Base-by-base conservation (phyloP, 2,329 filamentous ascomycete species). In the Penicillium rolfsii region DNA sequence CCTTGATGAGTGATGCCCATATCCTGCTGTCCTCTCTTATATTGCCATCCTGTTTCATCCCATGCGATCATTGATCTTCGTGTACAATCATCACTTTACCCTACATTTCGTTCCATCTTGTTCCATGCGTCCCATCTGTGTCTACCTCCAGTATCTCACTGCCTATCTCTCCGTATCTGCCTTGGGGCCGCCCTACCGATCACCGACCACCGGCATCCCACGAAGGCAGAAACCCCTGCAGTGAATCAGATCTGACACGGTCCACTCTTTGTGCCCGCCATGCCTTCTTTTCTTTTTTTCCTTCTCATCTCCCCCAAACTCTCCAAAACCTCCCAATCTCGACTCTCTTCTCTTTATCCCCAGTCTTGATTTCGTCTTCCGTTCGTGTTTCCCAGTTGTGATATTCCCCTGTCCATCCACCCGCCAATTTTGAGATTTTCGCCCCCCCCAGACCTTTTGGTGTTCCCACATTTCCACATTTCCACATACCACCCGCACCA, bases 201-300 rank as follows among this genome's bases (percentile, higher is more conserved):
- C 35, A 40, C 36, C 49, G 19, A 35, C 24, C 33, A 38, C 52
- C 52, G 22, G 30, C 49, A 7, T 36, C n/a, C 33, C 33, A 52
- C 33, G 28, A 36, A 52, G 33, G 49, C 49, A 57, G 40, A 36
- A 45, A 68, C 67, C 67, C 67, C 66, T 69, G 67, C 67, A 67
- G 63, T 65, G 61, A 59, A 68, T 64, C 56, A 63, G 63, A 67
- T 65, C 63, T 64, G 67, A 61, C 61, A 67, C 62, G 64, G 59
- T 63, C 66, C 67, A 65, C 65, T 63, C 58, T 63, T 65, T 64
- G 38, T 50, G 50, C 50, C 33, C 26, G 19, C 28, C 28, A 33
- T 64, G 61, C 60, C 59, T 67, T 52, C 49, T 63, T 55, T 41
- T 45, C 45, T 50, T 35, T 43, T 43, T 57, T 43, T 58, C 60